Evolutionary conservation across 1,284 basidiomycete species (phyloP), one percentile per base, ranked within the genome.

Genomic region (Cutaneotrichosporon cyanovorans): DNA sequence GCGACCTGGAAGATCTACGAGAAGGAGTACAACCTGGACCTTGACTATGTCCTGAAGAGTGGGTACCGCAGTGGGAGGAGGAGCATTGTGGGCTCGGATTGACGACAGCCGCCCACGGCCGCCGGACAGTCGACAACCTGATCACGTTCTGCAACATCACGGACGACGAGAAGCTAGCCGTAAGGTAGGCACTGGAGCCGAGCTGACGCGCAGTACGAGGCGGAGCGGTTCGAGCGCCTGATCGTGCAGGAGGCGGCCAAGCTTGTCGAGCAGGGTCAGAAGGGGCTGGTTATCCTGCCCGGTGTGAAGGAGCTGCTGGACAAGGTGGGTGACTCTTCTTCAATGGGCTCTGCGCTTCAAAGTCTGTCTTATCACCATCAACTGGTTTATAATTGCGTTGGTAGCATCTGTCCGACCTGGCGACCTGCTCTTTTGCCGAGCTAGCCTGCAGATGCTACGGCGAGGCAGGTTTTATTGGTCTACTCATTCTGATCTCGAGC

Each of bases 81-180:
- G 8, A n/a, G 10, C 15, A 5, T 25, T 37, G 35, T 7, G n/a
- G 16, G 7, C 18, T 37, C 8, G 18, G 18, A 8, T 20, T 37
- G 11, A 45, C 44, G 8, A 21, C 48, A 88, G 86, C 76, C 5
- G 79, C 82, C 0, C 85, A 87, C 63, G 85, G 85, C n/a, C 76
- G 83, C 43, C 75, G 85, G 46, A 74, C 85, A 6, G 74, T 78
- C 43, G 85, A 87, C 63, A 85, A 84, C 25, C 68, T 87, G 47
- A 78, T 76, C 50, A 81, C 83, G 56, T 78, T 77, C 62, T 86
- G 84, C 66, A 71, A 71, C 7, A 76, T 87, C 49, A 65, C 73
- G 15, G 79, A 83, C 48, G 77, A 81, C 53, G 59, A 63, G 8
- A 76, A 75, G 51, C 68, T 86, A 21, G 62, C 76, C 62, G 84